Base-by-base conservation (phyloP, 2,329 filamentous ascomycete genomes). In the Thelonectria olida region DNA sequence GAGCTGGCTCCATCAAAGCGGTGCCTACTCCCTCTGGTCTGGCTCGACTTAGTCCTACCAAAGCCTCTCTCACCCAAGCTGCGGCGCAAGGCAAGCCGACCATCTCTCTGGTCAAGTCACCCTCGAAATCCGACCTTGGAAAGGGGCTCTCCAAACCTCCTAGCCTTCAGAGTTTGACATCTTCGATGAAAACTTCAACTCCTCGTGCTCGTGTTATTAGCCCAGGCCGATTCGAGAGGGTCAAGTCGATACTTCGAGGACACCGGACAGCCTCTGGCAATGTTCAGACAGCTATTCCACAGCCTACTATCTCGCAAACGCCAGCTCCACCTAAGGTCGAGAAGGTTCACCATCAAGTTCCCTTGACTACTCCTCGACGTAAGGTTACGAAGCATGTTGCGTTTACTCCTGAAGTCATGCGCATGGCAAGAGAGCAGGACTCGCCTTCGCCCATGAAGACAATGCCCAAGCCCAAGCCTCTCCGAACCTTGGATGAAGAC, bases 41-140 rank as follows among this genome's bases (percentile, higher is more conserved):
- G 61, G 81, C 82, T 63, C 88, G 82, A 61, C 80, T 95, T 27
- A 96, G 92, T 6, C 93, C 93, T 0, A 96, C 92, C 8, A 93
- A 92, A 74, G 82, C 92, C 7, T 92, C 91, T 1, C 76, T 92
- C 52, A 86, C 88, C 31, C 88, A 90, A 12, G 27, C 59, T 1
- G 65, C 67, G 17, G 57, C 63, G n/a, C 61, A 66, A 5, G 60
- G 53, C 31, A 78, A 74, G 50, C 64, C 72, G 0, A 73, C 74
- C 2, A 64, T 70, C 15, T 72, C 68, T 50, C 71, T 75, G 63
- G 76, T 72, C 68, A 82, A 67, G 48, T 67, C 79, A 64, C 81
- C 76, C 13, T 83, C 84, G 2, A 89, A 85, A 70, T 77, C 79
- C 5, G 75, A 74, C 50, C 58, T 79, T 23, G 66, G 69, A 66